These are phyloP conservation scores for Wickerhamia fluorescens DNA, from an alignment of 805 yeast species.

Conservation along the genomic window DNA sequence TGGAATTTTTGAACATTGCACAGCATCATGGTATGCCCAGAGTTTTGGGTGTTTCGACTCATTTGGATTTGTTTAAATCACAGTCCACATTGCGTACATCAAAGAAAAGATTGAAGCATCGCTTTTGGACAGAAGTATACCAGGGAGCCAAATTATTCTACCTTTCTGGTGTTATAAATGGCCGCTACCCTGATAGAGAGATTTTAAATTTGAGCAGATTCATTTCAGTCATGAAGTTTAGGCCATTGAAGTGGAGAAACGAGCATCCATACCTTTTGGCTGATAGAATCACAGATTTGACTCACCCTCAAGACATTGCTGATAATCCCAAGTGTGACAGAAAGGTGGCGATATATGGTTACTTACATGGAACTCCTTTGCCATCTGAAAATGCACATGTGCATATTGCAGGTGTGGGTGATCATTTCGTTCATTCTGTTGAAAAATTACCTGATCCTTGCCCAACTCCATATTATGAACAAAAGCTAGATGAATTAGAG, in stretches of 20 bases:
- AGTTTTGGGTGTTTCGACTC: constrained; percentile 91
- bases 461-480: constrained; percentile 92
- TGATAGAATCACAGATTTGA: constrained; percentile 87
- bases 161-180: constrained; percentile 91
- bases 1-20: constrained; percentile 94
- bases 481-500: constrained; percentile 73
- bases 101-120: constrained; percentile 82
- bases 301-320: constrained; percentile 82
- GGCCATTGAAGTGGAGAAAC: constrained; percentile 99
- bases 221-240: constrained; percentile 93
- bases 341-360: constrained; percentile 87
- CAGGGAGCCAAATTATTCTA: constrained; percentile 96
- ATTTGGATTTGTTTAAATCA: constrained; percentile 85
- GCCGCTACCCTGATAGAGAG: constrained; percentile 96
- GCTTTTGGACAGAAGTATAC: constrained; percentile 99
- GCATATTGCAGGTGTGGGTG: constrained; percentile 96
- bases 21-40: constrained; percentile 99
- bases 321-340: constrained; percentile 80
- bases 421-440: constrained; percentile 62
- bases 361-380: constrained; percentile 88
- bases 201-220: constrained; percentile 86
- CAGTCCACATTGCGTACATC: constrained; percentile 86
- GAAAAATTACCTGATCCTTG: constrained; percentile 98
- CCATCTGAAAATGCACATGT: constrained; percentile 62
- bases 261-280: constrained; percentile 93